Conservation (phyloP, 2,329 filamentous ascomycete genomes). For the Xylaria sp. region DNA sequence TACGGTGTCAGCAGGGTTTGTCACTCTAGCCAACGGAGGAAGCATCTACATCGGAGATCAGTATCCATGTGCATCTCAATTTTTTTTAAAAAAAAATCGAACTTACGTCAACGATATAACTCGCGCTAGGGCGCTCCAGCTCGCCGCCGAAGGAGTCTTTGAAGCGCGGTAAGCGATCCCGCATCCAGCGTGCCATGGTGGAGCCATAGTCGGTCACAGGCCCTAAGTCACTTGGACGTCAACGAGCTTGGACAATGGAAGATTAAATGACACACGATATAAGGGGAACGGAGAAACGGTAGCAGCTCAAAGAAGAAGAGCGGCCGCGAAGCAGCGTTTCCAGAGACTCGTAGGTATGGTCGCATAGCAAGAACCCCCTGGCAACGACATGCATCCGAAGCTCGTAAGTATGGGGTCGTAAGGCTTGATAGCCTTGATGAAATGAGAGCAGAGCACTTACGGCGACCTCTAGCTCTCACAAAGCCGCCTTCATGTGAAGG, state of each 20-base stretch:
- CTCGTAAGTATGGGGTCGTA: not conserved
- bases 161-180: conserved; percentile 80
- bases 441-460: conserved; percentile 53
- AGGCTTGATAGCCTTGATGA: not conserved
- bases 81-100: conserved; percentile 5
- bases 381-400: not conserved
- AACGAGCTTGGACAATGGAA: conserved; percentile 22
- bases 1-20: conserved; percentile 83
- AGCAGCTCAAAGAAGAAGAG: not conserved
- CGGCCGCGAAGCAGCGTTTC: not conserved
- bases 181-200: conserved; percentile 91
- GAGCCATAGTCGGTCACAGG: conserved; percentile 94
- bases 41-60: conserved; percentile 71
- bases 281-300: not conserved
- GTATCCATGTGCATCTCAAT: conserved; percentile 2
- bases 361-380: not conserved
- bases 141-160: conserved; percentile 77
- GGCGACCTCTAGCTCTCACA: conserved; percentile 61
- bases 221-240: conserved; percentile 60
- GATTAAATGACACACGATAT: not conserved
- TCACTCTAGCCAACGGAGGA: conserved; percentile 79
- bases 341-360: not conserved
- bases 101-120: conserved; percentile 88
- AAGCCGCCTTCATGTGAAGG: conserved; percentile 54
- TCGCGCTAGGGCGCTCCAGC: conserved; percentile 83